Evolutionary conservation across 208 protist species (phyloP).

Genomic region (Trypanosoma rangeli): DNA sequence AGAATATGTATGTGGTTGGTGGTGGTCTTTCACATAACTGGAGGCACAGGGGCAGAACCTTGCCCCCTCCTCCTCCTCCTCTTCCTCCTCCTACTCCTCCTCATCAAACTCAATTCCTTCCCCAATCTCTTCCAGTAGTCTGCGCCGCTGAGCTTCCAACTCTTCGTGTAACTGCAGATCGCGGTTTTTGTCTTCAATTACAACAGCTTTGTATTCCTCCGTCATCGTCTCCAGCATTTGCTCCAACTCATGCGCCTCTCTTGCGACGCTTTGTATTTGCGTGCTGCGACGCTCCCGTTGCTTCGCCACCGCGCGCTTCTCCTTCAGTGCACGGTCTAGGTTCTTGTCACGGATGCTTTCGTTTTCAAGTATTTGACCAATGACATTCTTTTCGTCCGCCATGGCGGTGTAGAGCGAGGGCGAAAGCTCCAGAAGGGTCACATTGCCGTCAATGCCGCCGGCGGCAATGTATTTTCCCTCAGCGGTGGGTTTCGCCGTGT

Average conservation of each 20-base stretch:
- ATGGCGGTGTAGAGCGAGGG: conserved; percentile 82
- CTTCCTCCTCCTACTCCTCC: neutral
- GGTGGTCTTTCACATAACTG: neutral
- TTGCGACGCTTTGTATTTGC: conserved; percentile 38
- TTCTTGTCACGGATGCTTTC: conserved; percentile 94
- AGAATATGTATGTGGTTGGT: neutral
- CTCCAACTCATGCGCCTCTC: conserved; percentile 29
- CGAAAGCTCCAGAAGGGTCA: conserved; percentile 93
- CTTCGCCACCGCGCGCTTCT: conserved; percentile 67
- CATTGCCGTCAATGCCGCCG: conserved; percentile 93
- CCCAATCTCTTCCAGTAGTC: conserved; percentile 77
- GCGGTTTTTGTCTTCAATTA: conserved; percentile 45
- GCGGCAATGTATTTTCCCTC: conserved; percentile 88
- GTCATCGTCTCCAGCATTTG: conserved; percentile 53
- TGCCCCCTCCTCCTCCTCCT: neutral
- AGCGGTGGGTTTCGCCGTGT: conserved; percentile 77
- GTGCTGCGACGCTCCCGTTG: conserved; percentile 77
- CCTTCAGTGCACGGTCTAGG: conserved; percentile 86
- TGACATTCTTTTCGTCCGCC: conserved; percentile 86
- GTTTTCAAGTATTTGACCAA: conserved; percentile 92
- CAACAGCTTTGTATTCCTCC: conserved; percentile 47
- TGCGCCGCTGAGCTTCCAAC: conserved; percentile 45
- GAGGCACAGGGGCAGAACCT: neutral
- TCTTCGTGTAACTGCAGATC: conserved; percentile 44
- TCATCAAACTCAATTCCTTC: conserved; percentile 73